A percentile compares a stretch with the other conserved stretches of the same genome.
These are phyloP conservation scores for Teunomyces barrocoloradensis DNA, from an alignment of 805 yeast genomes.

Conservation along the genomic window DNA sequence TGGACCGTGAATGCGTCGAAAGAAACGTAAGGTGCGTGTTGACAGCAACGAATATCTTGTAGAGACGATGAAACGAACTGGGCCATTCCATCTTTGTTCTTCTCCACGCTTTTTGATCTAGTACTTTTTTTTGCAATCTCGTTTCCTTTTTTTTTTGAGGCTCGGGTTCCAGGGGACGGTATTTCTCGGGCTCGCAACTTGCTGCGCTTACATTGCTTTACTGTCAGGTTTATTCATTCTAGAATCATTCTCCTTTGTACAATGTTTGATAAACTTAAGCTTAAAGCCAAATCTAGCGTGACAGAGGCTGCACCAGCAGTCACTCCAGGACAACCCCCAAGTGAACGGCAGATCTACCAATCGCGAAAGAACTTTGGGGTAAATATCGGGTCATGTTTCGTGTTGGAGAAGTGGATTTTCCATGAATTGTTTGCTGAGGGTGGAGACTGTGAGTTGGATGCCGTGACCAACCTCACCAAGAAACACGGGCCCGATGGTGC, in stretches of 20 bases:
- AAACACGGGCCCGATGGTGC: constrained; percentile 55
- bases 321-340: constrained; percentile 32
- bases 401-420: constrained; percentile 77
- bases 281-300: constrained; percentile 25
- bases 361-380: constrained; percentile 74
- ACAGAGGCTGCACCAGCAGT: constrained; percentile 31
- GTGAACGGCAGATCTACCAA: constrained; percentile 51
- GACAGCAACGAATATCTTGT: constrained; percentile 21
- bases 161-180: not conserved
- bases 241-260: not conserved
- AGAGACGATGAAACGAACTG: constrained; percentile 7
- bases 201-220: not conserved
- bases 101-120: not conserved
- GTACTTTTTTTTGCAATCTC: not conserved
- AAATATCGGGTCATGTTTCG: constrained; percentile 79
- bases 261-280: constrained; percentile 34
- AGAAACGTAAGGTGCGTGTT: constrained; percentile 42
- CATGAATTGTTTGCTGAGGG: constrained; percentile 58
- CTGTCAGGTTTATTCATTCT: not conserved
- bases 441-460: constrained; percentile 71
- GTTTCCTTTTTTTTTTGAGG: no score
- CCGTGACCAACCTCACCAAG: constrained; percentile 50
- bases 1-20: constrained; percentile 32
- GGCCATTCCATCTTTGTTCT: constrained; percentile 4
- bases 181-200: not conserved